Conservation (phyloP, 495 filamentous ascomycete species). For the Acidiella bohemica region DNA sequence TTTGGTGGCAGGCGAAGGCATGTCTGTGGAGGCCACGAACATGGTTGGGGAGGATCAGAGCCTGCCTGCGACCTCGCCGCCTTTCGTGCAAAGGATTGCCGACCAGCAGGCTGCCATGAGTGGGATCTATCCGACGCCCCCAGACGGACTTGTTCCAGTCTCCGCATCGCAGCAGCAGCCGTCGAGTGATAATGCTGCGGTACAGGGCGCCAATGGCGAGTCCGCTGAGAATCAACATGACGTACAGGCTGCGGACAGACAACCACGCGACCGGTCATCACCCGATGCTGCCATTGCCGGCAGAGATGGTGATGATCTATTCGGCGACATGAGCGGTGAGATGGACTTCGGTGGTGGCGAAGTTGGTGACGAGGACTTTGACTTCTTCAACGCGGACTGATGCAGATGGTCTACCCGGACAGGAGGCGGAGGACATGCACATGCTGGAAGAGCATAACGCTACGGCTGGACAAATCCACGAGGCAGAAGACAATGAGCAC, state of each 20-base stretch:
- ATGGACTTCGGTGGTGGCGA: constrained; percentile 39
- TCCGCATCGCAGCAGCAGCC: constrained; percentile 4
- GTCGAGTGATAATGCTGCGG: neutral
- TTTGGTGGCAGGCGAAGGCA: too few relatives aligned
- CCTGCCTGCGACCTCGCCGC: constrained; percentile 11
- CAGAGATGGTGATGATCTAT: too few relatives aligned
- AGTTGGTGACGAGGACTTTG: constrained; percentile 85
- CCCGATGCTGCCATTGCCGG: too few relatives aligned
- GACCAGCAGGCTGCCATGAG: constrained; percentile 31
- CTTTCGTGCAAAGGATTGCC: constrained; percentile 12
- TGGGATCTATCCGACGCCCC: constrained; percentile 77
- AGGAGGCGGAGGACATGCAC: constrained; percentile 14
- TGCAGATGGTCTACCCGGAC: constrained; percentile 20
- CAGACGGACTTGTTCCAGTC: constrained; percentile 47
- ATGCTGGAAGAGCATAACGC: constrained; percentile 6
- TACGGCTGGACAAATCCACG: neutral
- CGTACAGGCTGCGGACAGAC: too few relatives aligned
- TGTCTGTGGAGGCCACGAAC: constrained; percentile 21
- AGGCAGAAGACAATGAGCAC: neutral
- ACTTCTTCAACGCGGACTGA: constrained; percentile 64
- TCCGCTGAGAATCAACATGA: too few relatives aligned
- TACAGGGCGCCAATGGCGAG: neutral
- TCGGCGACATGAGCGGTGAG: constrained; percentile 42
- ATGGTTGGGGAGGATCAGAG: constrained; percentile 21
- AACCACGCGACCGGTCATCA: too few relatives aligned